Conservation (phyloP, 495 filamentous ascomycete species). For the Rhypophila decipiens region DNA sequence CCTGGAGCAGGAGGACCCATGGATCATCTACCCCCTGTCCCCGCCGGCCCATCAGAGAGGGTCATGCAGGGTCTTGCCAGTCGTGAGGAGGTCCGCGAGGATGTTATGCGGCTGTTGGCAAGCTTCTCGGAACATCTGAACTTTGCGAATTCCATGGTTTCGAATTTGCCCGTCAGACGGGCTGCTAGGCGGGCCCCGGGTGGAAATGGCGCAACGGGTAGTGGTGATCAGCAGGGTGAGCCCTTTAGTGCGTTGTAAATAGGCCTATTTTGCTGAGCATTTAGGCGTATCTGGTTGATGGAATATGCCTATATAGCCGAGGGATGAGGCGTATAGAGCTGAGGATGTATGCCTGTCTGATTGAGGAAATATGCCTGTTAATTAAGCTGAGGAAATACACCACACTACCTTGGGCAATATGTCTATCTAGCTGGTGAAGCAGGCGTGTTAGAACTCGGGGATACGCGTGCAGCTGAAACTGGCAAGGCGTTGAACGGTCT, state of each 20-base stretch:
- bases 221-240: not conserved
- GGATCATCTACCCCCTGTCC: conserved; percentile 24
- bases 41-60: conserved; percentile 39
- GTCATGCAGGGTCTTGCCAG: conserved; percentile 47
- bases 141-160: conserved; percentile 21
- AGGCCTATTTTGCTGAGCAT: no score
- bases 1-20: conserved; percentile 11
- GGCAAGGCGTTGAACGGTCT: no score
- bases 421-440: no score
- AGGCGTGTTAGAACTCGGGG: no score
- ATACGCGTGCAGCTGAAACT: no score
- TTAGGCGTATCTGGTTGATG: no score
- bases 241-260: not conserved
- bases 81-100: conserved; percentile 43
- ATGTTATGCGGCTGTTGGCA: conserved; percentile 47
- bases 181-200: conserved; percentile 12
- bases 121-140: conserved; percentile 41
- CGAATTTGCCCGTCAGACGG: conserved; percentile 22
- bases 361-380: no score
- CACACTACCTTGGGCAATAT: no score
- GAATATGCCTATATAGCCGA: no score
- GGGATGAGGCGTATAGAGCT: no score
- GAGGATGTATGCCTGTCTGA: no score
- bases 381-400: no score
- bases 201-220: not conserved